Evolutionary conservation across 805 yeast genomes (phyloP), one percentile per base, ranked within the genome.

Genomic region (Barnettozyma sp.): DNA sequence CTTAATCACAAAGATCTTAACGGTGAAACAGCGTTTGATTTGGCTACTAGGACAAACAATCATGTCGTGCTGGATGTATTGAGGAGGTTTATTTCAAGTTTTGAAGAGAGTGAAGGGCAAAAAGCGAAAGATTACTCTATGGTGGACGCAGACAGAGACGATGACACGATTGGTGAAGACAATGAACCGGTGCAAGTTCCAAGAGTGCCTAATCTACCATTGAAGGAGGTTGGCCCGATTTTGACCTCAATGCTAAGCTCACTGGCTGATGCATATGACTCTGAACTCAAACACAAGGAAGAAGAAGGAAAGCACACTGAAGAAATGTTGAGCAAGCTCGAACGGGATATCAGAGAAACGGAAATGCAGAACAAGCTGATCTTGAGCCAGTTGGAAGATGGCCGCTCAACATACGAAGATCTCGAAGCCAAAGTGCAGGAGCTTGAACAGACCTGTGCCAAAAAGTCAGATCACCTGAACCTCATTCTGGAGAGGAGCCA

Each of bases 1-100:
- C 53, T 82, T 20, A 82, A 85, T 51, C 87, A 79, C 48, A 84
- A 76, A 52, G 97, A 92, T 57, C 68, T 66, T 16, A 69, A 76
- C 41, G 97, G 97, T 5, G 85, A 87, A 47, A 85, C 96, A 0
- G 85, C 94, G 6, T 61, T 87, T 33, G 94, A 86, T 49, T 63
- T 90, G 30, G 87, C 95, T 0, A 73, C 76, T 12, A 66, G 75
- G 24, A 61, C 73, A 7, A 70, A 71, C 4, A 72, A 79, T 34
- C 55, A 68, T 11, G 56, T 58, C 22, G 57, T 76, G 20, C 60
- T 66, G 19, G 60, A 62, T 23, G 56, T 63, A 14, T 57, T 77
- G 34, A 43, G 70, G 26, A 43, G 41, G 9, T 34, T 16, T 56
- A 62, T 11, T 4, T 8, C 14, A 23, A 30, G 11, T 30, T 20